Percentiles rank a stretch among this genome's conserved stretches.
Conservation (phyloP, 306 rosid genomes). For the Sphenostylis stenocarpa region DNA sequence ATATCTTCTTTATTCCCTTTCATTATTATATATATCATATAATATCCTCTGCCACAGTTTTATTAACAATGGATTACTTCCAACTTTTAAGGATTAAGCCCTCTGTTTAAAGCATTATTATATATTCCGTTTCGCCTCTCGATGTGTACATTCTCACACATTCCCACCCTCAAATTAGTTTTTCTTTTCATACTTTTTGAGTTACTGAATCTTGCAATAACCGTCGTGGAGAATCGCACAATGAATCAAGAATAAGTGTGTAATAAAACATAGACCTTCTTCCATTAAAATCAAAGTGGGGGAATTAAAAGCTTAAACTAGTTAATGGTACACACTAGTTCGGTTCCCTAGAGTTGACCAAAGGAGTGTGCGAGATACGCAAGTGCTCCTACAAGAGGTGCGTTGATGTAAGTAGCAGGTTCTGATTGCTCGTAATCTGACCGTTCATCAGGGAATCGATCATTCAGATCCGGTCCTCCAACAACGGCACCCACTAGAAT, state of each 20-base stretch:
- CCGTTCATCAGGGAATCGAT: slow-evolving; percentile 70
- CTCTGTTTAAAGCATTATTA: background rate
- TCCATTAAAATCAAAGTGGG: background rate
- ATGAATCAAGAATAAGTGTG: background rate
- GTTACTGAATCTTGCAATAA: background rate
- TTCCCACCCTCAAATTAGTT: background rate
- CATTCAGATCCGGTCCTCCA: slow-evolving; percentile 83
- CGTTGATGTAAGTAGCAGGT: slow-evolving; percentile 89
- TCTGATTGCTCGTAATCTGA: slow-evolving; percentile 85
- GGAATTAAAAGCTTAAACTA: slow-evolving; percentile 21
- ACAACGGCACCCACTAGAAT: slow-evolving; percentile 66
- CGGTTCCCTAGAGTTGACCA: slow-evolving; percentile 50
- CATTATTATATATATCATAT: background rate
- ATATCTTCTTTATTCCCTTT: background rate
- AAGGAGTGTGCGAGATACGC: slow-evolving; percentile 69
- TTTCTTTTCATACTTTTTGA: background rate
- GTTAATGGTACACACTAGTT: background rate
- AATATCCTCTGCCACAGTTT: background rate
- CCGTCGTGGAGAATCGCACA: background rate
- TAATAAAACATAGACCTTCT: background rate
- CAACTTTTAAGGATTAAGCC: slow-evolving; percentile 21
- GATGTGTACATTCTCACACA: background rate
- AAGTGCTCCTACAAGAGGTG: slow-evolving; percentile 76
- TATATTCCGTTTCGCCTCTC: background rate
- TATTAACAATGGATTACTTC: background rate